Evolutionary conservation across 2,329 filamentous ascomycete species (phyloP), one percentile per base, ranked within the genome.

Genomic region (Pestalotiopsis sp.): DNA sequence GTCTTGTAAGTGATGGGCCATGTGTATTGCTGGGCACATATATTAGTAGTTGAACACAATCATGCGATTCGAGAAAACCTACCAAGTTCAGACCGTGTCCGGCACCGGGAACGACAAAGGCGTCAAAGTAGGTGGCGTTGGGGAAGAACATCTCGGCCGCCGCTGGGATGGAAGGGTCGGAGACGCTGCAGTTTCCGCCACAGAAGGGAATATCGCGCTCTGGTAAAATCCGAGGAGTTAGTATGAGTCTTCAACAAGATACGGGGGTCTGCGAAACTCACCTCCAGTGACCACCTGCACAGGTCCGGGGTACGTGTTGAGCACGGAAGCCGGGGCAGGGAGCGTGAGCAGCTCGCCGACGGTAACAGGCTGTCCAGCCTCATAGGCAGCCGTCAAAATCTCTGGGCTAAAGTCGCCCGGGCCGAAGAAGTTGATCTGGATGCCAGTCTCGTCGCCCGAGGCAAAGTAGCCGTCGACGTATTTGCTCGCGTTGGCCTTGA

Each of bases 271-370:
- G 39, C 23, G 39, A 9, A 20, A 70, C 80, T 76, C 69, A 84
- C 83, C 78, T 70, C 89, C 89, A 36, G 87, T 90, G 69, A 91
- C 82, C 66, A 91, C 82, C 56, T 89, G 77, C 0, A 88, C 87
- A 0, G 88, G 86, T 0, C 88, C 89, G 1, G 74, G 77, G 73
- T 87, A 89, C 0, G 75, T 69, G 65, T 78, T 74, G 68, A 23
- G n/a, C 27, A 69, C 69, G 4, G 72, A 72, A 0, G 78, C 80
- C 0, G 80, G 77, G 9, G 76, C 80, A 4, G 81, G 85, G 4
- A 90, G 76, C 1, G 88, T 90, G 41, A 91, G 76, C 2, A 91
- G 74, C 75, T 91, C 89, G 39, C 87, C 89, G 0, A 84, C 73
- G 0, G 88, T 84, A 12, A 87, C 85, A 0, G 89, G 88, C 74